Percentiles rank a stretch among this genome's conserved stretches.
Evolutionary conservation across 768 basidiomycete species (phyloP).

Genomic region (Lactarius akahatsu): DNA sequence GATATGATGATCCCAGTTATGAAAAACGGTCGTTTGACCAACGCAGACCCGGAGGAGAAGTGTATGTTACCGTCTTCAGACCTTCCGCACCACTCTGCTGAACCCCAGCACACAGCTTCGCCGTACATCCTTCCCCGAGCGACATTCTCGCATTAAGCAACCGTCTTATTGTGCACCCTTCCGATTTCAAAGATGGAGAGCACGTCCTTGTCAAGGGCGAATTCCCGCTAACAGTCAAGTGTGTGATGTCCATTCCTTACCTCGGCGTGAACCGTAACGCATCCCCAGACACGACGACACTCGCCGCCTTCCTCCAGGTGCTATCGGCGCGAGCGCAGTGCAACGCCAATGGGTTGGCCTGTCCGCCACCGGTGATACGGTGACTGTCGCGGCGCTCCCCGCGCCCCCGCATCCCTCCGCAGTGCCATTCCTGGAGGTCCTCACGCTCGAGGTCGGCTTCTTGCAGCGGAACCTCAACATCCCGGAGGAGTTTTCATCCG

Average conservation of each 20-base stretch:
- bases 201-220: conserved; percentile 75
- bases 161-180: conserved; percentile 74
- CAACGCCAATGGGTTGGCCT: conserved; percentile 91
- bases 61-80: conserved; percentile 26
- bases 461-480: conserved; percentile 52
- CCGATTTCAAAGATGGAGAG: conserved; percentile 69
- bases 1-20: conserved; percentile 36
- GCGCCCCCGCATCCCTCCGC: conserved; percentile 46
- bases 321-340: conserved; percentile 71
- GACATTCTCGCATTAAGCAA: conserved; percentile 69
- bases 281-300: conserved; percentile 74
- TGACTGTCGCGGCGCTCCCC: conserved; percentile 62
- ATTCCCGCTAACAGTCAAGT: conserved; percentile 77
- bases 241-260: conserved; percentile 30
- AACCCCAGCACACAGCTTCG: conserved; percentile 31
- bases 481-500: conserved; percentile 75
- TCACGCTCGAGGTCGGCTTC: conserved; percentile 81
- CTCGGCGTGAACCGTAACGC: neutral
- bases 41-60: conserved; percentile 28
- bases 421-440: conserved; percentile 66
- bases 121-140: conserved; percentile 33
- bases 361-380: conserved; percentile 72
- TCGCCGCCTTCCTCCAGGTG: conserved; percentile 62
- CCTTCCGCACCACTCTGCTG: neutral
- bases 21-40: conserved; percentile 34